phyloP scores from a whole-genome alignment of 257 asterid species.

The Thymus quinquecostatus region DNA sequence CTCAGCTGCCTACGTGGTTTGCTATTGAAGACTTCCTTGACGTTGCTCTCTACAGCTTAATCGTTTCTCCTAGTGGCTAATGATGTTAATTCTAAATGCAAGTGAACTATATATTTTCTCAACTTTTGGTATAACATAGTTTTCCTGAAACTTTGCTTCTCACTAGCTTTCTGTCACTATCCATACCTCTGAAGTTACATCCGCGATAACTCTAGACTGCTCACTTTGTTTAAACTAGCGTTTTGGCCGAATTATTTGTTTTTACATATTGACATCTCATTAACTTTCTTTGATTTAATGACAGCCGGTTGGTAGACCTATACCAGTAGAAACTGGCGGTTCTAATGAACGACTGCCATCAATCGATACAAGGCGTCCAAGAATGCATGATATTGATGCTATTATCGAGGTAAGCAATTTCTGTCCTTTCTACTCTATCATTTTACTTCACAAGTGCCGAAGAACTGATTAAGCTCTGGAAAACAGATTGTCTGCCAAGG shows the following conservation, averaged over 20 bases:
- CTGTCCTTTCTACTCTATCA: background rate
- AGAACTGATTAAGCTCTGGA: conserved; percentile 28
- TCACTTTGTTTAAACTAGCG: background rate
- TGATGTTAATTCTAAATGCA: background rate
- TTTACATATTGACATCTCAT: conserved; percentile 21
- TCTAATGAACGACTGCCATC: conserved; percentile 90
- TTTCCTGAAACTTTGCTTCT: conserved; percentile 11
- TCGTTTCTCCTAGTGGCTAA: background rate
- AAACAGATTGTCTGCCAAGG: conserved; percentile 76
- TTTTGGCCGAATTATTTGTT: conserved; percentile 5
- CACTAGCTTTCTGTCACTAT: background rate
- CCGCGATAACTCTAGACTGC: background rate
- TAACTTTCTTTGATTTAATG: conserved; percentile 36
- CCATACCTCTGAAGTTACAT: background rate
- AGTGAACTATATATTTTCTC: background rate
- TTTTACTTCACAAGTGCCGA: background rate
- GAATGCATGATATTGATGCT: conserved; percentile 81
- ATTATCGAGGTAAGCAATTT: conserved; percentile 67
- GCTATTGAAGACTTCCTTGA: background rate
- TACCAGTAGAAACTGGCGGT: conserved; percentile 94
- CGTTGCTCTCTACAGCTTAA: conserved; percentile 1
- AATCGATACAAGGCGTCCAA: conserved; percentile 81
- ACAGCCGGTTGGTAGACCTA: conserved; percentile 93
- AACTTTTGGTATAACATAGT: background rate
- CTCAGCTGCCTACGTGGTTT: conserved; percentile 15